Percentiles rank a stretch among this genome's conserved stretches.
Conservation (phyloP, 2,329 filamentous ascomycete genomes). For the Helotiales sp. region DNA sequence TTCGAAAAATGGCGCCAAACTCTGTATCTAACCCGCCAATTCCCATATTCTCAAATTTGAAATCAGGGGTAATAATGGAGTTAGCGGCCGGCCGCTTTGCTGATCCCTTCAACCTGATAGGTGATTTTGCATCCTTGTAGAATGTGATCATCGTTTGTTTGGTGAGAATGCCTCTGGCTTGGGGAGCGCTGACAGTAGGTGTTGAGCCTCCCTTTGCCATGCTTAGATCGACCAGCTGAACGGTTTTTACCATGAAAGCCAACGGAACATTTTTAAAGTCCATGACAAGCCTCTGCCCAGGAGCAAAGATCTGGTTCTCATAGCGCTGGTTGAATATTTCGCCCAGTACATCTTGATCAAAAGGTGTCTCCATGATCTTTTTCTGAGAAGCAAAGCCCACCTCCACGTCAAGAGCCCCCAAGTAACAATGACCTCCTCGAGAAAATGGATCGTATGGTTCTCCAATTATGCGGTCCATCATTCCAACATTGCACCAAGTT, state of each 20-base stretch:
- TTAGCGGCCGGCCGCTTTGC: constrained; percentile 81
- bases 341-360: constrained; percentile 77
- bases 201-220: constrained; percentile 63
- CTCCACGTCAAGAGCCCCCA: constrained; percentile 80
- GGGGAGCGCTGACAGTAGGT: constrained; percentile 58
- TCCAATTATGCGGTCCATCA: constrained; percentile 73
- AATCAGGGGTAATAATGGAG: constrained; percentile 89
- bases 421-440: constrained; percentile 67
- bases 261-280: constrained; percentile 79
- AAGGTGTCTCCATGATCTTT: constrained; percentile 71
- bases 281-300: constrained; percentile 82
- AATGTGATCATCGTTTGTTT: constrained; percentile 78
- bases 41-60: constrained; percentile 98
- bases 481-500: constrained; percentile 80
- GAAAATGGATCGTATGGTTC: constrained; percentile 78
- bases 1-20: constrained; percentile 92
- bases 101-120: constrained; percentile 85
- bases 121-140: constrained; percentile 76
- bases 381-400: constrained; percentile 79
- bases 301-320: constrained; percentile 83
- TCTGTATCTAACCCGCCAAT: constrained; percentile 93
- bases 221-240: constrained; percentile 76
- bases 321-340: constrained; percentile 58
- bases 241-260: constrained; percentile 74
- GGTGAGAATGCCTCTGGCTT: constrained; percentile 76